Percentiles rank a stretch among this genome's conserved stretches.
Evolutionary conservation across 2,329 filamentous ascomycete genomes (phyloP).

Genomic region (Mycosphaerelloides madeirae): DNA sequence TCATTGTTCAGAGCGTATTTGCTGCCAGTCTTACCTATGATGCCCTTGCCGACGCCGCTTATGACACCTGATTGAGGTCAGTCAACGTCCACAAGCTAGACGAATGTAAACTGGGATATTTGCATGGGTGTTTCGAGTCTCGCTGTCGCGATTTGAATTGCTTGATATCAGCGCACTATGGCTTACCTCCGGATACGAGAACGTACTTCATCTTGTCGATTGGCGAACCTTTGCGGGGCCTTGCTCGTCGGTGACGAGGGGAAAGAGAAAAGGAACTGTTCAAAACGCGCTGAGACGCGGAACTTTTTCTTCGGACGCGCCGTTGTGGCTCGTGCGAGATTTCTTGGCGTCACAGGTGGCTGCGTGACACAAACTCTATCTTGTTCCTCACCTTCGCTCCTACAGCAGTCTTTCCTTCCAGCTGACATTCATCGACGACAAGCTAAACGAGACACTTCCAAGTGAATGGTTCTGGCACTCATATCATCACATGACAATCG

Average conservation of each 20-base stretch:
- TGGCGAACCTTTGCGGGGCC: constrained; percentile 36
- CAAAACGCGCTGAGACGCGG: neutral
- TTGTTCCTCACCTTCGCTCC: too few relatives aligned
- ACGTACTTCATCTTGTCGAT: constrained; percentile 69
- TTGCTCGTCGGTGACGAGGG: constrained; percentile 38
- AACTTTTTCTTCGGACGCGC: constrained; percentile 1
- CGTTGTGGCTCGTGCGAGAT: neutral
- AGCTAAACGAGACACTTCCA: too few relatives aligned
- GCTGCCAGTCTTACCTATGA: constrained; percentile 53
- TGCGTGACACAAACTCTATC: too few relatives aligned
- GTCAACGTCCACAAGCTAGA: constrained; percentile 4
- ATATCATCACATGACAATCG: too few relatives aligned
- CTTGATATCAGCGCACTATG: neutral
- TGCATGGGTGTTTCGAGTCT: too few relatives aligned
- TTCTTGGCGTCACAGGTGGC: too few relatives aligned
- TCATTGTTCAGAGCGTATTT: constrained; percentile 2
- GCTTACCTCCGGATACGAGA: constrained; percentile 69
- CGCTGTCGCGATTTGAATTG: too few relatives aligned
- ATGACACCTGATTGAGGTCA: constrained; percentile 44
- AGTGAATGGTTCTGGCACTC: too few relatives aligned
- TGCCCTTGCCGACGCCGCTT: constrained; percentile 59
- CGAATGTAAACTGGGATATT: neutral
- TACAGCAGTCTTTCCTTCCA: too few relatives aligned
- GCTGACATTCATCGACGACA: too few relatives aligned
- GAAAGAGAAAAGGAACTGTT: constrained; percentile 31